Base-by-base conservation (phyloP, 768 basidiomycete genomes). In the Terana coerulea region DNA sequence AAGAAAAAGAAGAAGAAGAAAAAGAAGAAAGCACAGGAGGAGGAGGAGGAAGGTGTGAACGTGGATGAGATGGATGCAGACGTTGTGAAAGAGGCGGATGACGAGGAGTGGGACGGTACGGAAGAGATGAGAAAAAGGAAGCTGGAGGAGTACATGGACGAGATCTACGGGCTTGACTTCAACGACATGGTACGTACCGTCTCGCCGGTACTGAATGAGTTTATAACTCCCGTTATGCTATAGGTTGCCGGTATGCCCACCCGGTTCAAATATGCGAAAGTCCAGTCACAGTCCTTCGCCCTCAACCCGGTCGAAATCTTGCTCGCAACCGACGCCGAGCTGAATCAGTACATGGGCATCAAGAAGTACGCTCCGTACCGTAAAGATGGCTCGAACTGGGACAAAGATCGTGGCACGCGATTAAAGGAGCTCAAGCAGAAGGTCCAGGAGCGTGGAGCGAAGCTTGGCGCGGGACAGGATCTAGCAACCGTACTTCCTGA, bases 321-420 rank as follows among this genome's bases (percentile, higher is more conserved):
- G 22, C 77, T 91, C 62, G 94, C 95, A 5, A 91, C 86, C 3
- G 95, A 99, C 68, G 75, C 83, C 49, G 97, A 99, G 64, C 78
- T 99, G 43, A 99, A 98, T 70, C 77, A 89, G 52, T 92, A 92
- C 67, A 79, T 95, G 69, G 81, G 87, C 37, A 74, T 98, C 60
- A 95, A 91, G 71, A 88, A 88, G 66, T 78, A 91, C 57, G 97
- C 95, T 14, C 91, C 97, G 5, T 98, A 98, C 67, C 83, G 90
- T 36, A 74, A 80, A 40, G 76, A 79, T 25, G 60, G 60, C 43
- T 46, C 62, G n/a, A 72, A 67, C 28, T 91, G 85, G 83, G 88
- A 88, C 61, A 67, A 73, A 29, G 76, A 72, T 33, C 77, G 89
- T 12, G 72, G 72, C 21, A 80, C 86, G 40, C 79, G 84, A 56